Evolutionary conservation across 2,329 filamentous ascomycete genomes (phyloP).

Genomic region (Scedosporium aurantiacum): DNA sequence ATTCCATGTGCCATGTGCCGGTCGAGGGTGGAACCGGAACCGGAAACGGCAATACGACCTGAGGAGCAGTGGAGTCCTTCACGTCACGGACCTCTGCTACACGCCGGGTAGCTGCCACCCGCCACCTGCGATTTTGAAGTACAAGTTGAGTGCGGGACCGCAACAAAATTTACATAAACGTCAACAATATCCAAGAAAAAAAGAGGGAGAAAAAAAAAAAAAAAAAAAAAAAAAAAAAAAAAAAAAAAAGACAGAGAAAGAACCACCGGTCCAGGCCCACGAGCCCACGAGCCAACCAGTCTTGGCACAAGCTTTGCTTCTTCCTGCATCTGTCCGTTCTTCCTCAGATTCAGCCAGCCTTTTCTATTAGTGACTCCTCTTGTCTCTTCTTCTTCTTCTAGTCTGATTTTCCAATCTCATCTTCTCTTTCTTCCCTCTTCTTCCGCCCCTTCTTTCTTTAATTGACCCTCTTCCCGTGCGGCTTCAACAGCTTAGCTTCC

Average conservation of each 20-base stretch:
- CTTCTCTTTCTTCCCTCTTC: slow-evolving; percentile 1
- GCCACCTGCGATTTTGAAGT: no score
- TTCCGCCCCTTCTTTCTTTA: neutral
- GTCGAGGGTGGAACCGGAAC: no score
- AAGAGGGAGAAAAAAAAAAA: neutral
- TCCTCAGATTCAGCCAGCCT: neutral
- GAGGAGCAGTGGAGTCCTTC: no score
- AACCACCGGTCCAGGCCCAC: neutral
- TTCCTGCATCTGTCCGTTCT: neutral
- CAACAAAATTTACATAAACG: no score
- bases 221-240: neutral
- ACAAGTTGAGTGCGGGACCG: no score
- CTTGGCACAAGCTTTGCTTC: neutral
- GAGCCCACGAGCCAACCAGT: neutral
- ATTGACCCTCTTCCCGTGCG: neutral
- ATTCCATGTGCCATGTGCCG: neutral
- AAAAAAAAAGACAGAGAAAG: neutral
- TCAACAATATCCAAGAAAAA: no score
- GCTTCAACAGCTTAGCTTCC: neutral
- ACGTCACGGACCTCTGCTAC: no score
- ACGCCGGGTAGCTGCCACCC: no score
- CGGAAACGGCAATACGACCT: no score
- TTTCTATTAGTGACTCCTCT: neutral
- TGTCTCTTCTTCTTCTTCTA: neutral
- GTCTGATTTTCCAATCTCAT: neutral